Evolutionary conservation across 2,329 filamentous ascomycete genomes (phyloP), one percentile per base, ranked within the genome.

Genomic region (Epichloe sibirici): DNA sequence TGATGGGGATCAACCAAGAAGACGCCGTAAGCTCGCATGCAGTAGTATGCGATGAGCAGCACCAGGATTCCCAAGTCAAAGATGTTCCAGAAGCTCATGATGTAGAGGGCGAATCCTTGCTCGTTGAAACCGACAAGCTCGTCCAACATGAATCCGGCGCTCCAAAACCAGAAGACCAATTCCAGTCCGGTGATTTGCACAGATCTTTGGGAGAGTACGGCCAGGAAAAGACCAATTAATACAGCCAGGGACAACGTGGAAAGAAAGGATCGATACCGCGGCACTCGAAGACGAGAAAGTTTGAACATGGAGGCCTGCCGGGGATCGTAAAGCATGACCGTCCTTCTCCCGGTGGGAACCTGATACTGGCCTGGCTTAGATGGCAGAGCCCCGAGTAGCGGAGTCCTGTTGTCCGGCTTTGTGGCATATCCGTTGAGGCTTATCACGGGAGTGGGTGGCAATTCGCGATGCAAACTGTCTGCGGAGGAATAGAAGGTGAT

Each of bases 61-160:
- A 95, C 71, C 50, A 96, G 71, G 51, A 96, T 96, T 8, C 90
- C 90, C 39, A 96, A 74, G 64, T 96, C 91, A 66, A 96, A 95
- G 39, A 90, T 82, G 66, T 96, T 96, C 91, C 91, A 96, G 66
- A 96, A 93, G 66, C 89, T 95, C 83, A 96, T 91, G 62, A 96
- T 88, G 69, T 96, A 97, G 34, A 97, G 79, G 39, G 90, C 90
- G 66, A 96, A 96, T 3, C 91, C 91, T 69, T 96, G 90, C 67
- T 97, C 91, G 59, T 90, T 95, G 74, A 96, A 96, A 11, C 90
- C 90, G 17, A 96, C 90, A 23, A 97, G 79, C 69, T 96, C 91
- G 62, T 96, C 91, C 35, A 96, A 80, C 89, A 96, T 95, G 68
- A 94, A 96, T 0, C 91, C 91, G 28, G 89, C 88, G 64, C 89